Conservation (phyloP, 805 yeast genomes). For the Cyberlindnera suaveolens region DNA sequence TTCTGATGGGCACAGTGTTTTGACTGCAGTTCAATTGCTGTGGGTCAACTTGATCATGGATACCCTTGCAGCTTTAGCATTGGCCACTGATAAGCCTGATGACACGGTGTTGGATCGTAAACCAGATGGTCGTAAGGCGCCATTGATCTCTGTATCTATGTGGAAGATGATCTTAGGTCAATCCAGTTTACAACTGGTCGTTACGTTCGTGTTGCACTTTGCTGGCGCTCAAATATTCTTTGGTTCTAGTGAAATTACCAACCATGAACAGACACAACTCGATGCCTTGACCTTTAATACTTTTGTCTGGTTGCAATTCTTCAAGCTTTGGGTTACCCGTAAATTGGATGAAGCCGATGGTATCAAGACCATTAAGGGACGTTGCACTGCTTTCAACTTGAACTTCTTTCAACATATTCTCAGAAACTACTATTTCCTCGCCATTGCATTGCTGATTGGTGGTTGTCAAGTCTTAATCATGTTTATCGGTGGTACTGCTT, state of each 20-base stretch:
- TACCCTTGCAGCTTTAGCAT: constrained; percentile 93
- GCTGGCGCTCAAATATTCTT: constrained; percentile 62
- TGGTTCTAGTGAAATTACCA: constrained; percentile 24
- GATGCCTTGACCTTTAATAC: constrained; percentile 89
- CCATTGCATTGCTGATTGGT: constrained; percentile 67
- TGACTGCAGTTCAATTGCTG: constrained; percentile 93
- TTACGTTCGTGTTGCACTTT: constrained; percentile 80
- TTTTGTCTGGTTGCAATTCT: constrained; percentile 96
- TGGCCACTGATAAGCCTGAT: constrained; percentile 96
- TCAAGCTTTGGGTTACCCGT: constrained; percentile 86
- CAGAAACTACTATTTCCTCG: constrained; percentile 77
- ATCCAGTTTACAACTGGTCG: constrained; percentile 64
- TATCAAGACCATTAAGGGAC: constrained; percentile 44
- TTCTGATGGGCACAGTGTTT: constrained; percentile 70
- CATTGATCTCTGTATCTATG: constrained; percentile 85
- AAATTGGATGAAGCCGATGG: constrained; percentile 86
- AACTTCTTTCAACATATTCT: constrained; percentile 79
- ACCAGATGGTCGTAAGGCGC: constrained; percentile 77
- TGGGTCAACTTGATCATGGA: constrained; percentile 99
- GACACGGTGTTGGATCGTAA: constrained; percentile 67
- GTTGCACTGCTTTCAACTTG: constrained; percentile 59
- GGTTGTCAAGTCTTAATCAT: constrained; percentile 84
- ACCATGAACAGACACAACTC: constrained; percentile 51
- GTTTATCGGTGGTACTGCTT: constrained; percentile 97
- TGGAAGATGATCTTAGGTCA: constrained; percentile 98